A percentile compares a stretch with the other conserved stretches of the same genome.
Evolutionary conservation across 148 eudicot genomes (phyloP).

Genomic region (Dianthus caryophyllus): DNA sequence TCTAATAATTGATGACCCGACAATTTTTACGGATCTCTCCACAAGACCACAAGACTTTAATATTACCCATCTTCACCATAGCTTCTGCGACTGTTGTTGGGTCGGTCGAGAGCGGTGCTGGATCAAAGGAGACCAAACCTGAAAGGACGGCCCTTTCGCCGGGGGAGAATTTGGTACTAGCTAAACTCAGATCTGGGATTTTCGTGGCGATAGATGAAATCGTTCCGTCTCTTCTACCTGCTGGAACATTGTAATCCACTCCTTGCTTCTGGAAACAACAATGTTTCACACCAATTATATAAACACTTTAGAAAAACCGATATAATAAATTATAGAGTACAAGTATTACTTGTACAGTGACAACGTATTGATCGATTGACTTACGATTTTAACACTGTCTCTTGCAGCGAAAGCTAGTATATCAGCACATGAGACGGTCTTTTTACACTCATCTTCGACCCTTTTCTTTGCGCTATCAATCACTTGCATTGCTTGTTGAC

Average conservation of each 20-base stretch:
- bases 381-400: slow-evolving; percentile 56
- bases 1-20: slow-evolving; percentile 5
- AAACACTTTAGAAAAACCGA: no score
- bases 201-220: slow-evolving; percentile 35
- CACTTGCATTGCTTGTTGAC: slow-evolving; percentile 67
- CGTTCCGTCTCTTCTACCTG: slow-evolving; percentile 44
- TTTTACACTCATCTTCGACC: slow-evolving; percentile 45
- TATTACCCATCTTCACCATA: slow-evolving; percentile 13
- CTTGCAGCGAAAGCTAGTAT: slow-evolving; percentile 86
- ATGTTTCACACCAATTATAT: neutral
- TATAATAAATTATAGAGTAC: no score
- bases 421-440: slow-evolving; percentile 80
- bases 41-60: neutral
- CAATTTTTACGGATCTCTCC: slow-evolving; percentile 10
- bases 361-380: no score
- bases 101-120: neutral
- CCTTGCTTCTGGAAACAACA: slow-evolving; percentile 21
- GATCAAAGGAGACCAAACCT: slow-evolving; percentile 22
- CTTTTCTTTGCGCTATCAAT: slow-evolving; percentile 65
- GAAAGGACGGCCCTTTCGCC: slow-evolving; percentile 35
- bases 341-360: no score
- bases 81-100: neutral
- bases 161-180: slow-evolving; percentile 32
- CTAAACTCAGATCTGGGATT: slow-evolving; percentile 28
- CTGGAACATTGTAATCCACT: slow-evolving; percentile 29